Conservation (phyloP, 805 yeast species). For the Teunomyces kruisii region DNA sequence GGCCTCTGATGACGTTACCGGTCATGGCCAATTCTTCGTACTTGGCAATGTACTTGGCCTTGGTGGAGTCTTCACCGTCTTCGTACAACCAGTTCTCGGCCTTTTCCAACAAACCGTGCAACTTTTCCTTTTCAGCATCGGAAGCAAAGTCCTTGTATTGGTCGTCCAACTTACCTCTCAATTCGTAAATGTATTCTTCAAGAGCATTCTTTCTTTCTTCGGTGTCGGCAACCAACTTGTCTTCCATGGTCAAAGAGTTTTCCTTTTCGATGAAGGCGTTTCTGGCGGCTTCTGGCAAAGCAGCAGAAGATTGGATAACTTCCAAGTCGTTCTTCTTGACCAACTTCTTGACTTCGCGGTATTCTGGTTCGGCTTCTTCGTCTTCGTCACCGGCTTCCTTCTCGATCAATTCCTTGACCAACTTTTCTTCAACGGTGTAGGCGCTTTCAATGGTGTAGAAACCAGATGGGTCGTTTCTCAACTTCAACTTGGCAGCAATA, state of each 20-base stretch:
- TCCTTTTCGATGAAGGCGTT: conserved; percentile 76
- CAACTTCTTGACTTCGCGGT: conserved; percentile 85
- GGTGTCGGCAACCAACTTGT: conserved; percentile 96
- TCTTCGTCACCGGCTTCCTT: conserved; percentile 49
- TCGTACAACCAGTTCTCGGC: conserved; percentile 99
- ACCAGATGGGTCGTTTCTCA: conserved; percentile 97
- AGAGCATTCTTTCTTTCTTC: conserved; percentile 98
- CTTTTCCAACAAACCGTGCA: conserved; percentile 69
- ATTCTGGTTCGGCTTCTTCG: conserved; percentile 78
- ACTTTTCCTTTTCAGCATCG: conserved; percentile 83
- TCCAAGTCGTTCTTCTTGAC: conserved; percentile 84
- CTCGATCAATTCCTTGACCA: conserved; percentile 86
- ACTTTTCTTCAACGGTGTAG: conserved; percentile 88
- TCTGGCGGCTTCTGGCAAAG: conserved; percentile 52
- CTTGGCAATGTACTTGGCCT: conserved; percentile 96
- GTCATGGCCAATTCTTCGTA: conserved; percentile 94
- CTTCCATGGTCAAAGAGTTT: conserved; percentile 79
- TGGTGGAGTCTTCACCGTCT: conserved; percentile 93
- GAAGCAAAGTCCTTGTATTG: conserved; percentile 85
- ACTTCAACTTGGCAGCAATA: conserved; percentile 86
- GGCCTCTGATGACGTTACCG: conserved; percentile 94
- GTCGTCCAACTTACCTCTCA: conserved; percentile 95
- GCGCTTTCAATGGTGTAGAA: conserved; percentile 92
- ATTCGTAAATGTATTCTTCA: conserved; percentile 97
- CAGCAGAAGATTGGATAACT: conserved; percentile 60